Evolutionary conservation across 495 filamentous ascomycete species (phyloP).

Genomic region (Penicillium atrosanguineum): DNA sequence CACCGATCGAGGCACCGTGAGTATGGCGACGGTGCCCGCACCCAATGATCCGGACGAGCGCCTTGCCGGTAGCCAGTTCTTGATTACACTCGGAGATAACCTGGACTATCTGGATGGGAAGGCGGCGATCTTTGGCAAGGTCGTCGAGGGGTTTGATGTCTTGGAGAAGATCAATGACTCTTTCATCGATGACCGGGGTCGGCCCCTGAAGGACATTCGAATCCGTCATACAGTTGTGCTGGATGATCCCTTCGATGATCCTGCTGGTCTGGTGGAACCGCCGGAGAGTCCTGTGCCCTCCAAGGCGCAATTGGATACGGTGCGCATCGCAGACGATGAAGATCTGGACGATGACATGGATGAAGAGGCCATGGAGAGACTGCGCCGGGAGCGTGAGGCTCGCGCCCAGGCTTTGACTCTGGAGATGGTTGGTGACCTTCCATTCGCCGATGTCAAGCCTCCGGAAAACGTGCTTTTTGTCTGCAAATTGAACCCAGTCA

Average conservation of each 20-base stretch:
- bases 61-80: slow-evolving; percentile 82
- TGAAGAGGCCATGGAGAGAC: slow-evolving; percentile 73
- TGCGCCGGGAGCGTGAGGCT: slow-evolving; percentile 85
- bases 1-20: slow-evolving; percentile 81
- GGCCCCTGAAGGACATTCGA: slow-evolving; percentile 86
- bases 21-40: slow-evolving; percentile 84
- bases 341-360: slow-evolving; percentile 72
- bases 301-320: slow-evolving; percentile 82
- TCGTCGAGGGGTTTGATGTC: slow-evolving; percentile 89
- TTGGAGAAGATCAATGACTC: slow-evolving; percentile 90
- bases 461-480: slow-evolving; percentile 98
- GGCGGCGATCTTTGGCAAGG: slow-evolving; percentile 89
- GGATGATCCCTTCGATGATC: slow-evolving; percentile 86
- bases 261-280: slow-evolving; percentile 68
- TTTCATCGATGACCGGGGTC: slow-evolving; percentile 79
- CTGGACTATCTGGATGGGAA: slow-evolving; percentile 88
- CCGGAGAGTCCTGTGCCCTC: slow-evolving; percentile 77
- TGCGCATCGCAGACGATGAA: slow-evolving; percentile 88
- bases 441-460: slow-evolving; percentile 96
- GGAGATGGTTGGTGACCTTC: slow-evolving; percentile 97
- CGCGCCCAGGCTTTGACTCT: slow-evolving; percentile 91
- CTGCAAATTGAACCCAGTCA: slow-evolving; percentile 97
- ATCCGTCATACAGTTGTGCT: slow-evolving; percentile 87
- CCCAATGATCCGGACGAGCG: slow-evolving; percentile 75
- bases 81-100: slow-evolving; percentile 82